These are phyloP conservation scores for Xylariales sp. DNA, from an alignment of 2,329 filamentous ascomycete species.

Conservation along the genomic window DNA sequence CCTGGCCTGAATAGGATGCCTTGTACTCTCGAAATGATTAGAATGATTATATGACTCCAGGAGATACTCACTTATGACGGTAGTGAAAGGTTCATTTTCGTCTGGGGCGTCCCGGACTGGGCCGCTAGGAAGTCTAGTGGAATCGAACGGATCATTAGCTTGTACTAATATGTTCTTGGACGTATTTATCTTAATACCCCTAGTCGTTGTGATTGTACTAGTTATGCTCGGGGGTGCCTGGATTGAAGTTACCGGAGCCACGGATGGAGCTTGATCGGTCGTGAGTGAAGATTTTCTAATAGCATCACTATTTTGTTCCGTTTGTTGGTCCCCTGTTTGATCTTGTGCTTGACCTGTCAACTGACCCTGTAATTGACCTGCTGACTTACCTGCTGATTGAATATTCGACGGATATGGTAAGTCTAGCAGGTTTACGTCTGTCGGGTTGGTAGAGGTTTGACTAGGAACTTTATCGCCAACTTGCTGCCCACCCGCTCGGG, in stretches of 20 bases:
- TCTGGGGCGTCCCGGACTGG: background rate
- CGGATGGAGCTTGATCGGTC: background rate
- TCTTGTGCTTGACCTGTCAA: background rate
- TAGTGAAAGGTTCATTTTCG: slow-evolving; percentile 23
- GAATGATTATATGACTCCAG: too few relatives aligned
- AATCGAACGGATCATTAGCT: background rate
- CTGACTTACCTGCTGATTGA: background rate
- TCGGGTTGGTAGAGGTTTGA: background rate
- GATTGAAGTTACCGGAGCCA: background rate
- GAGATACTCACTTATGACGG: slow-evolving; percentile 24
- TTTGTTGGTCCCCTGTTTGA: background rate
- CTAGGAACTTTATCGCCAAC: background rate
- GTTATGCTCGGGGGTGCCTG: background rate
- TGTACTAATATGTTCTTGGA: background rate
- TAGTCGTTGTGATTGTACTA: background rate
- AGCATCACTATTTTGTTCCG: background rate
- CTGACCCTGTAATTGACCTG: background rate
- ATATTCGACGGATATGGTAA: background rate
- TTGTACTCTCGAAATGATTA: background rate
- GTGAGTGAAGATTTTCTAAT: background rate
- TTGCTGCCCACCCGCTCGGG: background rate
- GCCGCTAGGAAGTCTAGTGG: background rate
- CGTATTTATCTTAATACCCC: background rate
- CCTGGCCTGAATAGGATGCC: background rate
- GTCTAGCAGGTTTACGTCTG: background rate